These are phyloP conservation scores for Melampsora larici-populina DNA, from an alignment of 1,284 basidiomycete genomes.

Conservation along the genomic window DNA sequence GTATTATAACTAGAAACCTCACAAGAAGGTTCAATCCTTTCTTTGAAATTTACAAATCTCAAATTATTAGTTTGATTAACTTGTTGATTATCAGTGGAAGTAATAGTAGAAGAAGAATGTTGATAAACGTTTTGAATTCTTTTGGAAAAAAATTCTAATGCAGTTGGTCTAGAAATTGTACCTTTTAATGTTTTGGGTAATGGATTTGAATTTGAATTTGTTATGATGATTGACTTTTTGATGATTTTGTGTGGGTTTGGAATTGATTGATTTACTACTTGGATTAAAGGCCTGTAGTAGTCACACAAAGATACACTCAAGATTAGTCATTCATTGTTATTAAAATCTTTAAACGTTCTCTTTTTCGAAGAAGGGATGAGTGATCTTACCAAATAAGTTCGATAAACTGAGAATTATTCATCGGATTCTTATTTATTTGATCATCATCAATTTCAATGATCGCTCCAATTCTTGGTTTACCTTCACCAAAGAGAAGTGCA, in stretches of 20 bases:
- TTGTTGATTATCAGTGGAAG: too few relatives aligned
- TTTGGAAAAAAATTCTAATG: background rate
- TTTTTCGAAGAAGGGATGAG: background rate
- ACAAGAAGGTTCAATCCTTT: too few relatives aligned
- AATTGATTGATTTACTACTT: background rate
- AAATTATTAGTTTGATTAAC: too few relatives aligned
- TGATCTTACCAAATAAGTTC: background rate
- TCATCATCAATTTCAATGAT: conserved; percentile 2
- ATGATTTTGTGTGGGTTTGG: background rate
- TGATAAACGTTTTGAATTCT: background rate
- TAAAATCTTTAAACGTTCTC: background rate
- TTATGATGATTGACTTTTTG: background rate
- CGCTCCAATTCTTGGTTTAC: conserved; percentile 4
- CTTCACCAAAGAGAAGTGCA: conserved; percentile 4
- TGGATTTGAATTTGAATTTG: background rate
- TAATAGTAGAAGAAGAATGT: background rate
- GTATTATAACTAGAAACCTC: too few relatives aligned
- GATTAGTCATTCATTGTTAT: background rate
- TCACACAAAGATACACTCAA: background rate
- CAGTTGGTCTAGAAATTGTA: background rate
- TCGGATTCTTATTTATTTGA: background rate
- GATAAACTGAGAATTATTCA: background rate
- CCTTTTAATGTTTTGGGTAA: conserved; percentile 4
- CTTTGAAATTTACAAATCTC: too few relatives aligned
- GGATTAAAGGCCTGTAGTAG: background rate